phyloP scores from a whole-genome alignment of 139 green algal species.

The Micractinium sp. region DNA sequence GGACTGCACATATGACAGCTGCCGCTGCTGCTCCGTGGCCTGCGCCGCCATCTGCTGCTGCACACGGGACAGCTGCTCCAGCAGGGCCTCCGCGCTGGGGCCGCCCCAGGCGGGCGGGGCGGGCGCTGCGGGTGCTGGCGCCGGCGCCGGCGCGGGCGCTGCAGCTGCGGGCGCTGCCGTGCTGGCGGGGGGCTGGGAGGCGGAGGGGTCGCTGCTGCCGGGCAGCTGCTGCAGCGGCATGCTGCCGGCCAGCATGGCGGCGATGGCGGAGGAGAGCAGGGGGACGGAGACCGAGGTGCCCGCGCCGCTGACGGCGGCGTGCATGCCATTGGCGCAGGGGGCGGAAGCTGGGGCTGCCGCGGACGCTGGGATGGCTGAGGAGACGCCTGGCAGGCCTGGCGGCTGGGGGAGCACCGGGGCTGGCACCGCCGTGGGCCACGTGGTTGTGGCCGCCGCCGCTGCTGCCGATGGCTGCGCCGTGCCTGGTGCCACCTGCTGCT shows the following conservation, averaged over 20 bases:
- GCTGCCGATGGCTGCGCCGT: too few species aligned
- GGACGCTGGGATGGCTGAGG: too few species aligned
- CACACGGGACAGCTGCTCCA: not conserved
- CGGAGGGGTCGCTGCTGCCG: not conserved
- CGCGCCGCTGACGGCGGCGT: not conserved
- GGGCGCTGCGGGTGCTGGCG: not conserved
- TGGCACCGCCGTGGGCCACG: not conserved
- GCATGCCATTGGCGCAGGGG: too few species aligned
- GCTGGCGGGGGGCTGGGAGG: not conserved
- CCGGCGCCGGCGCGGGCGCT: not conserved
- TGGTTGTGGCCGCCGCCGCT: not conserved
- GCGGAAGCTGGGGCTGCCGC: not conserved
- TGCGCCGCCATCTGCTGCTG: slow-evolving; percentile 27
- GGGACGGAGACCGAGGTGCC: slow-evolving; percentile 4
- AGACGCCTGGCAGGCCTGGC: too few species aligned
- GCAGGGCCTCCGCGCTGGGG: not conserved
- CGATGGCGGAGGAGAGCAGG: slow-evolving; percentile 16
- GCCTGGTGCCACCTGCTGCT: not conserved
- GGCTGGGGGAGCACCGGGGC: not conserved
- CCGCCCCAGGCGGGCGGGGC: not conserved
- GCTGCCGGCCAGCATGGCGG: slow-evolving; percentile 25
- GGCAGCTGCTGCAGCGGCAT: not conserved
- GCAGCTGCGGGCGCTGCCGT: slow-evolving; percentile 4
- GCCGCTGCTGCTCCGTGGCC: slow-evolving; percentile 29
- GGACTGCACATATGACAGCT: slow-evolving; percentile 30